phyloP scores from a whole-genome alignment of 306 rosid genomes.

The Corylus avellana region DNA sequence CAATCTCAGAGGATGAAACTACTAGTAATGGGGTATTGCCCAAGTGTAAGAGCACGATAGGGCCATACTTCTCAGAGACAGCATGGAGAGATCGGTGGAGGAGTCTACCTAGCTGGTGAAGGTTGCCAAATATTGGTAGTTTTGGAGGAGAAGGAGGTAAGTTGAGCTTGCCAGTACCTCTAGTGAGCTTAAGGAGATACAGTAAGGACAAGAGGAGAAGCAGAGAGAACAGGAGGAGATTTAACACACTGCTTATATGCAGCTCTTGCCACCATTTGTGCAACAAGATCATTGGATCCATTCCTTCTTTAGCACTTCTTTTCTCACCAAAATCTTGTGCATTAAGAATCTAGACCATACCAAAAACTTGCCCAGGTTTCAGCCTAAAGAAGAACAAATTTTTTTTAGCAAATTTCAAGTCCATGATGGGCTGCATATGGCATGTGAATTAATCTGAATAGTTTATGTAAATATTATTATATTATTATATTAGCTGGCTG shows the following conservation, averaged over 20 bases:
- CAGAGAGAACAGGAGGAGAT: not conserved
- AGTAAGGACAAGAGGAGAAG: not conserved
- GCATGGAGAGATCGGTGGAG: slow-evolving; percentile 29
- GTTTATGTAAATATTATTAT: too few species aligned
- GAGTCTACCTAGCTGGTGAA: slow-evolving; percentile 40
- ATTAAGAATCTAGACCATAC: too few species aligned
- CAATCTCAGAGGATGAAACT: slow-evolving; percentile 29
- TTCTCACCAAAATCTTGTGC: not conserved
- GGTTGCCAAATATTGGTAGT: slow-evolving; percentile 39
- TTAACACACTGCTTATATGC: not conserved
- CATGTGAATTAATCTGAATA: too few species aligned
- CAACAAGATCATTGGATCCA: slow-evolving; percentile 1
- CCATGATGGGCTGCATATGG: too few species aligned
- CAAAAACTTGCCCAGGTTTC: too few species aligned
- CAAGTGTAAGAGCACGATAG: slow-evolving; percentile 28
- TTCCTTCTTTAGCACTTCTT: not conserved
- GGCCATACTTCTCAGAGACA: slow-evolving; percentile 23
- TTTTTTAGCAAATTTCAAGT: too few species aligned
- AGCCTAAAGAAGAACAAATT: too few species aligned
- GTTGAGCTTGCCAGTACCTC: not conserved
- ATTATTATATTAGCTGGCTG: too few species aligned
- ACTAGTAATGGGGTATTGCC: slow-evolving; percentile 36
- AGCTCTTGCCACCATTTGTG: not conserved
- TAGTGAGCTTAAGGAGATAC: slow-evolving; percentile 1
- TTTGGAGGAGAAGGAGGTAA: slow-evolving; percentile 24